phyloP scores from a whole-genome alignment of 2,329 filamentous ascomycete species.

The Cladosporium phlei region DNA sequence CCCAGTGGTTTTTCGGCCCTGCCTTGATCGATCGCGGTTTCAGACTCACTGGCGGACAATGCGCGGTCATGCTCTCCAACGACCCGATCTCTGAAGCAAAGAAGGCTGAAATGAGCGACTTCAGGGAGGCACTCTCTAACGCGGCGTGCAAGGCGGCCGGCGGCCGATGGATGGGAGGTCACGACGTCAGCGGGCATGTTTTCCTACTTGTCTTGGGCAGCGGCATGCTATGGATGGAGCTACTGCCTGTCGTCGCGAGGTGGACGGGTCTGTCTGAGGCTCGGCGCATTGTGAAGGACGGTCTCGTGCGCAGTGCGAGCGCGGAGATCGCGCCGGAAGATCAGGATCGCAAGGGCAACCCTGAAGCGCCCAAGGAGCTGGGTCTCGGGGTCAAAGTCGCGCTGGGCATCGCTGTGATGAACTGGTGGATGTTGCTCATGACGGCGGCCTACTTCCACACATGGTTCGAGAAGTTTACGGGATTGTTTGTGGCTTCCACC shows the following conservation, averaged over 20 bases:
- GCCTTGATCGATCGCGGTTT: conserved; percentile 87
- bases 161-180: conserved; percentile 83
- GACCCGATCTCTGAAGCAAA: conserved; percentile 24
- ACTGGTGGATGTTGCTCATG: conserved; percentile 97
- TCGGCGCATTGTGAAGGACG: conserved; percentile 59
- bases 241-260: conserved; percentile 57
- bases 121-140: conserved; percentile 59
- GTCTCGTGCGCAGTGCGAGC: conserved; percentile 50
- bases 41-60: conserved; percentile 79
- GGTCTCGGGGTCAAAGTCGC: conserved; percentile 51
- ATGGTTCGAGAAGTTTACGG: conserved; percentile 83
- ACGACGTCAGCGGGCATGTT: conserved; percentile 94
- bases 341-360: conserved; percentile 41
- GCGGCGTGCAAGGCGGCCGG: conserved; percentile 78
- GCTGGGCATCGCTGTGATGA: conserved; percentile 61
- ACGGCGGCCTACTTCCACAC: conserved; percentile 98
- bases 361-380: conserved; percentile 29
- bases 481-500: conserved; percentile 44
- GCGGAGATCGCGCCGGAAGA: conserved; percentile 37
- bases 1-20: conserved; percentile 95
- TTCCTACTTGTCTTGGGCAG: conserved; percentile 86
- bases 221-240: conserved; percentile 75
- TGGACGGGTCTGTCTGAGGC: conserved; percentile 53
- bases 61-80: conserved; percentile 52
- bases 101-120: conserved; percentile 40